Evolutionary conservation across 306 rosid genomes (phyloP).

Genomic region (Albizia julibrissin): DNA sequence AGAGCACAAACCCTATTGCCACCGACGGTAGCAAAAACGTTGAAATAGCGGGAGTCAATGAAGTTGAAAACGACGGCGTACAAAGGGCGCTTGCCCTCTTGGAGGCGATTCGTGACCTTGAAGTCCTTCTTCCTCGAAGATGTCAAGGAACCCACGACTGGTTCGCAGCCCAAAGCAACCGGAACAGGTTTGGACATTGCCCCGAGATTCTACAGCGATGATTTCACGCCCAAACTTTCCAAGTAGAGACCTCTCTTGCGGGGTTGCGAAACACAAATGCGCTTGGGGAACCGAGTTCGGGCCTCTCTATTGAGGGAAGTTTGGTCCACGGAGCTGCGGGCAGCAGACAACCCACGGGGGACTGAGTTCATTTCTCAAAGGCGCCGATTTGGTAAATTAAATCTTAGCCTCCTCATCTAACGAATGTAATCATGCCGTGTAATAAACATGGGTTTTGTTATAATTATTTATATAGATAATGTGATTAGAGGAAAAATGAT

Average conservation of each 20-base stretch:
- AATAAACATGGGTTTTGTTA: too few relatives aligned
- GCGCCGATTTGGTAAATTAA: background rate
- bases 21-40: conserved; percentile 90
- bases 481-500: too few relatives aligned
- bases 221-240: background rate
- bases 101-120: conserved; percentile 86
- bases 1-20: conserved; percentile 70
- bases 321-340: background rate
- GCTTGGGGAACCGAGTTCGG: background rate
- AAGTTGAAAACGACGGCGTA: conserved; percentile 91
- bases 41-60: conserved; percentile 79
- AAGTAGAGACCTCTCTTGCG: background rate
- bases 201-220: background rate
- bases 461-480: too few relatives aligned
- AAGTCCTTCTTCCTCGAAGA: conserved; percentile 68
- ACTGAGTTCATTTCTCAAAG: background rate
- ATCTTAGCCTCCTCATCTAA: background rate
- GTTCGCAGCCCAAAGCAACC: conserved; percentile 65
- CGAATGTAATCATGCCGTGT: background rate
- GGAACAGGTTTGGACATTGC: conserved; percentile 55
- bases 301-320: background rate
- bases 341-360: background rate
- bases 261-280: background rate
- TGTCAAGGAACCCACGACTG: conserved; percentile 66
- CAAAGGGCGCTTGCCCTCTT: conserved; percentile 89